Conservation (phyloP, 495 filamentous ascomycete genomes). For the Annulohypoxylon maeteangense region DNA sequence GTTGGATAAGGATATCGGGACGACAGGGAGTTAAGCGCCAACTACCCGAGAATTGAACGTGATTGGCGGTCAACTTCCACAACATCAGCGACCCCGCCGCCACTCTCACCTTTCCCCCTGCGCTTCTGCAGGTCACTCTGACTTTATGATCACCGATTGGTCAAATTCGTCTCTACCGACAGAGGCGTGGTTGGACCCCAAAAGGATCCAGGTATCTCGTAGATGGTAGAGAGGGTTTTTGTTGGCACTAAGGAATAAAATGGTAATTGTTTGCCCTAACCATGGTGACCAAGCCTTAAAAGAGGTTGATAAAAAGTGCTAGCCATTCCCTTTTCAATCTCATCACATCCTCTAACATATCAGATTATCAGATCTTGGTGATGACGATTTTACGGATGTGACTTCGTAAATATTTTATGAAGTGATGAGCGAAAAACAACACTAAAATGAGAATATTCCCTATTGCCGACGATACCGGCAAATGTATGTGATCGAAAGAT, state of each 20-base stretch:
- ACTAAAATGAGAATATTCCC: neutral
- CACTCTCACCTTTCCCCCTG: constrained; percentile 24
- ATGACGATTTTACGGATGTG: constrained; percentile 12
- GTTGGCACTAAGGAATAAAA: constrained; percentile 19
- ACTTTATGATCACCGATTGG: constrained; percentile 39
- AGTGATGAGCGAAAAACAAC: constrained; percentile 6
- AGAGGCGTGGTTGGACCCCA: constrained; percentile 17
- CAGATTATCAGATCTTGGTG: constrained; percentile 6
- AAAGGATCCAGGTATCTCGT: neutral
- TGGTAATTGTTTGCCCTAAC: constrained; percentile 12
- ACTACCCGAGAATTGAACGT: constrained; percentile 22
- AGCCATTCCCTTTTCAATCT: constrained; percentile 33
- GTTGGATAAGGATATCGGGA: constrained; percentile 34
- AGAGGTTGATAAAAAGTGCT: constrained; percentile 30
- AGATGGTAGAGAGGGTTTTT: neutral
- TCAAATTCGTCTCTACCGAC: constrained; percentile 10
- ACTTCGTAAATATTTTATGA: constrained; percentile 12
- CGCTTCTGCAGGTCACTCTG: constrained; percentile 39
- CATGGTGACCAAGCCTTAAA: constrained; percentile 10
- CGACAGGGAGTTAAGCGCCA: constrained; percentile 44
- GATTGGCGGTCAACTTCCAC: constrained; percentile 34
- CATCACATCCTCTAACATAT: constrained; percentile 31
- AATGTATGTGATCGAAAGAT: neutral
- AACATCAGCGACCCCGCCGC: constrained; percentile 38
- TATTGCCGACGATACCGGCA: neutral